phyloP scores from a whole-genome alignment of 2,329 filamentous ascomycete species.

The Talaromyces sp. region DNA sequence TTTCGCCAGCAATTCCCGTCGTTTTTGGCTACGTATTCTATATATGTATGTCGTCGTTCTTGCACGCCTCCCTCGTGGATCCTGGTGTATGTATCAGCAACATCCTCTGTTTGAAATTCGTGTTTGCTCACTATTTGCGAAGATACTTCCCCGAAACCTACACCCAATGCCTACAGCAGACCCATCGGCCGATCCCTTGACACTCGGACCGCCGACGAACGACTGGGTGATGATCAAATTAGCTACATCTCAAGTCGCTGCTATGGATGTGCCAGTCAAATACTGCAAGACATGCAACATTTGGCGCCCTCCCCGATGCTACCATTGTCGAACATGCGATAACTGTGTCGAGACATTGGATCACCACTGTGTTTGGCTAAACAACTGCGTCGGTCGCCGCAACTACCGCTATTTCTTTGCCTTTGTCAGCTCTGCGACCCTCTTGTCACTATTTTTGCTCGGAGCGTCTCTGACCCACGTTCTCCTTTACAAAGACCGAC shows the following conservation, averaged over 20 bases:
- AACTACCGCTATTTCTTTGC: conserved; percentile 98
- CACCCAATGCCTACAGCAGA: conserved; percentile 77
- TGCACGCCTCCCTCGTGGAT: conserved; percentile 87
- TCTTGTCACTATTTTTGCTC: conserved; percentile 71
- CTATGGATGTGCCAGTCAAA: conserved; percentile 97
- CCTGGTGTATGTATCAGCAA: conserved; percentile 65
- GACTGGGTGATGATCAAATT: conserved; percentile 92
- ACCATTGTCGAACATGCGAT: conserved; percentile 94
- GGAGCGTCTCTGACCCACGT: conserved; percentile 76
- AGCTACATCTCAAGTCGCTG: conserved; percentile 65
- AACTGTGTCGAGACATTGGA: conserved; percentile 97
- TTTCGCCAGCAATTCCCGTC: conserved; percentile 84
- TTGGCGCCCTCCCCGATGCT: conserved; percentile 90
- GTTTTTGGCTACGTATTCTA: conserved; percentile 88
- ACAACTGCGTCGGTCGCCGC: conserved; percentile 93
- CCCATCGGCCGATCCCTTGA: conserved; percentile 72
- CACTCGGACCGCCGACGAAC: conserved; percentile 75
- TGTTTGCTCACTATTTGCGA: conserved; percentile 10
- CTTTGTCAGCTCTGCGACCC: conserved; percentile 73
- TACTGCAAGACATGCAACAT: conserved; percentile 98
- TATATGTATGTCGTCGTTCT: conserved; percentile 84
- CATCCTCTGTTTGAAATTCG: not conserved
- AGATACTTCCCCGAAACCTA: conserved; percentile 89
- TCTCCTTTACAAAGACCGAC: conserved; percentile 60
- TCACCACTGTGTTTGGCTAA: conserved; percentile 98